phyloP scores from a whole-genome alignment of 2,329 filamentous ascomycete species.

The Cytospora schulzeri region DNA sequence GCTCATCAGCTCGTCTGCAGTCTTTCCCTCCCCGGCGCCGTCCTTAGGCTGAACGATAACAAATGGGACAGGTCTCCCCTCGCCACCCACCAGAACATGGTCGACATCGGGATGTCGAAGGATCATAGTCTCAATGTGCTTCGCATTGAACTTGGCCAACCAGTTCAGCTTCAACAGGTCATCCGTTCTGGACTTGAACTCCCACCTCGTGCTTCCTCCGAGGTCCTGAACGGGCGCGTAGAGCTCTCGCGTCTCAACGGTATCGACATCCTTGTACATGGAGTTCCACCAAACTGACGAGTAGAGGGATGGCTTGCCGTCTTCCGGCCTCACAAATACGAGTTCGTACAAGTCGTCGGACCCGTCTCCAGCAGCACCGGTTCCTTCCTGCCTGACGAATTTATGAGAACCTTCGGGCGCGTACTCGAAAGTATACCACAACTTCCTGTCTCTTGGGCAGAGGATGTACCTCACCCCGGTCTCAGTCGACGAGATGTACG shows the following conservation, averaged over 20 bases:
- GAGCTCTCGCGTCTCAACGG: background rate
- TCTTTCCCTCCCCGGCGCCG: background rate
- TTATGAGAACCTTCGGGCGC: background rate
- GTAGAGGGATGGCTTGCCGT: background rate
- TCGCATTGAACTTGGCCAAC: constrained; percentile 3
- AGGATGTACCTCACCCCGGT: background rate
- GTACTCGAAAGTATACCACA: background rate
- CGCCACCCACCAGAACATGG: background rate
- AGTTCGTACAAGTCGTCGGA: background rate
- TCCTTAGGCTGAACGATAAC: background rate
- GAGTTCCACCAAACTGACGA: background rate
- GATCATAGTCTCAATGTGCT: background rate
- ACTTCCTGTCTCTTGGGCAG: background rate
- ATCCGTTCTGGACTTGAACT: background rate
- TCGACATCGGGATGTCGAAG: background rate
- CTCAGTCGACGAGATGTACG: background rate
- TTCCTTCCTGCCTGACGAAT: background rate
- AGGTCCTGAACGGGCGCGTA: constrained; percentile 1
- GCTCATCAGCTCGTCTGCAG: background rate
- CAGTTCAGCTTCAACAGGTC: constrained; percentile 1
- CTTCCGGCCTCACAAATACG: background rate
- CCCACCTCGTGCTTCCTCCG: background rate
- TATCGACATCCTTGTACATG: background rate
- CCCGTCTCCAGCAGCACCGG: background rate
- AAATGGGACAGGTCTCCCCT: constrained; percentile 1